Evolutionary conservation across 2,329 filamentous ascomycete species (phyloP), one percentile per base, ranked within the genome.

Genomic region (Cladosporium sp.): DNA sequence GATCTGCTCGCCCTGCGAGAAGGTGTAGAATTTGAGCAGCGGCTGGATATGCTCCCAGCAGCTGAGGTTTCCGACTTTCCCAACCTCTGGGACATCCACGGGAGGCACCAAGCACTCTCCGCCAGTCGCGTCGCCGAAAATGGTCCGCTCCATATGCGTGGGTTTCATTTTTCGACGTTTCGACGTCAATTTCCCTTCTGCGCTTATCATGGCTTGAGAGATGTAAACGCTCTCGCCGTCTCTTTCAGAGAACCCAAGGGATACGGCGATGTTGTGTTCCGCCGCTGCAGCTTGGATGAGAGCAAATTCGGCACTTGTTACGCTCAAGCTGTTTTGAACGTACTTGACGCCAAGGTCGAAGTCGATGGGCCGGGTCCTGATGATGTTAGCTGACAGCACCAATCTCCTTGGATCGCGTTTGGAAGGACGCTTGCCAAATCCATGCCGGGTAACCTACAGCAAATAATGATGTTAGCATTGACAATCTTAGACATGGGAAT

Each of bases 141-240:
- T 61, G 0, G 71, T 73, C 5, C 70, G 63, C 54, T 73, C 70
- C 66, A 72, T 69, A 43, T 73, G 70, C 3, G 70, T 72, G 0
- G 70, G 66, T 60, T 72, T 73, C 56, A 73, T 60, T 52, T 73
- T 73, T 4, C 70, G 58, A 9, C 70, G 56, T 47, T 63, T 61
- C 65, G 70, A 69, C 20, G 65, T 38, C 11, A 72, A 56, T 9
- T 60, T 54, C 2, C 71, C 71, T 5, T 57, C 48, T 1, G 63
- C 53, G 11, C 58, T 58, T 43, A 73, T 71, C 19, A 66, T 58
- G n/a, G 63, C 65, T 58, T 73, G 70, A 0, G 65, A 54, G 29
- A 73, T 71, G 56, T 73, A 73, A 1, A 73, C 56, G n/a, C 61
- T 67, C 36, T 70, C 62, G 15, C 64, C 61, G 20, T 67, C 64